Evolutionary conservation across 2,329 filamentous ascomycete genomes (phyloP), one percentile per base, ranked within the genome.

Genomic region (Lecanicillium sp.): DNA sequence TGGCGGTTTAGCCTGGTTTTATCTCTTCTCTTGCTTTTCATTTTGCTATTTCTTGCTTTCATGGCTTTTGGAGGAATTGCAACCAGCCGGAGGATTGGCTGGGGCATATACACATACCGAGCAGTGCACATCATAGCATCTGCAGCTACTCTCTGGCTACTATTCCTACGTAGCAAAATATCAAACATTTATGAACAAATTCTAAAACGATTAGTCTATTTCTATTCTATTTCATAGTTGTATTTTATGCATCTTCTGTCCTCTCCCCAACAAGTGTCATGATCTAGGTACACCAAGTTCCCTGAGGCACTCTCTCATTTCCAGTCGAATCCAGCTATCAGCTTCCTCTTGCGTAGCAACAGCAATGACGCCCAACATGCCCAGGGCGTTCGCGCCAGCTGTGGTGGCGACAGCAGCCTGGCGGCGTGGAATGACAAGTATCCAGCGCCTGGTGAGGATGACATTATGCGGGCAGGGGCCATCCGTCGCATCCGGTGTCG

Each of bases 361-460:
- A 12, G 32, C 35, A n/a, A 42, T 39, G 32, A 35, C 31, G 6
- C 70, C 70, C 35, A 72, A 37, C 67, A 72, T 71, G 1, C 65
- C 67, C 1, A 59, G 56, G 1, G 67, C 57, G 45, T 71, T 71
- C 1, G 62, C 63, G 29, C 59, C 65, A 2, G 59, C 53, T 0
- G 57, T 61, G 9, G 18, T 35, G 9, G 57, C 48, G 13, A 60
- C 52, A 0, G 51, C 56, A 0, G 53, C 59, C 4, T 42, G 49
- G 12, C 57, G 53, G 17, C 70, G 54, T 4, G 70, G 69, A 17
- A 72, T 58, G 3, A 72, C 61, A n/a, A 72, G 47, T 16, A 73
- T 59, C 55, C 63, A 64, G 17, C 60, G 54, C 19, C 55, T 52
- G 41, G 62, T 60, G 32, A 72, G 49, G 2, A 69, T 47, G 11